A percentile compares a stretch with the other conserved stretches of the same genome.
phyloP scores from a whole-genome alignment of 2,329 filamentous ascomycete genomes.

The Talaromyces islandicus region DNA sequence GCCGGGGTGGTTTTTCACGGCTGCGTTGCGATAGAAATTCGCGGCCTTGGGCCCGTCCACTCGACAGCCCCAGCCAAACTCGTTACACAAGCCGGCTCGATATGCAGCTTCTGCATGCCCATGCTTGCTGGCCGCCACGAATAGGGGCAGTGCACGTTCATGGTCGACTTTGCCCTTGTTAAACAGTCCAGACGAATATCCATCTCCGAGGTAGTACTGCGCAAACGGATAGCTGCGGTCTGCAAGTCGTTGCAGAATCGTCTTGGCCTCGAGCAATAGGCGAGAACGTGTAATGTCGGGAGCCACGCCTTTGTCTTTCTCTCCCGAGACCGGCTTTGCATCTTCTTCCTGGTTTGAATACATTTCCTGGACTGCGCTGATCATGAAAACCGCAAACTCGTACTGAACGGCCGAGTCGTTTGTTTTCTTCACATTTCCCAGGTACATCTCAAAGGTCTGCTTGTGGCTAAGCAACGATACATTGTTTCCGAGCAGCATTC shows the following conservation, averaged over 20 bases:
- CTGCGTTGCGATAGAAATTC: conserved; percentile 84
- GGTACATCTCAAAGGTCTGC: conserved; percentile 96
- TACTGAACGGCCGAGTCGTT: conserved; percentile 87
- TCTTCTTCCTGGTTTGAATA: conserved; percentile 39
- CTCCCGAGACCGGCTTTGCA: conserved; percentile 15
- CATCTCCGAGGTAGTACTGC: conserved; percentile 94
- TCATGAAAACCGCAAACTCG: conserved; percentile 91
- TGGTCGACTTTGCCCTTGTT: conserved; percentile 91
- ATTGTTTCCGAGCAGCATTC: conserved; percentile 75
- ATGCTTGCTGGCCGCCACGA: conserved; percentile 90
- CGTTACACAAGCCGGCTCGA: conserved; percentile 88
- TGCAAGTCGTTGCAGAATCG: conserved; percentile 78
- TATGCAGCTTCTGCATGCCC: conserved; percentile 96
- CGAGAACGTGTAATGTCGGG: conserved; percentile 52
- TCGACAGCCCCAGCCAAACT: conserved; percentile 94
- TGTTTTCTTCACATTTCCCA: conserved; percentile 94
- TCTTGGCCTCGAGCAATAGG: conserved; percentile 77
- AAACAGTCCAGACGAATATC: conserved; percentile 89
- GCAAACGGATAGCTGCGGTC: conserved; percentile 92
- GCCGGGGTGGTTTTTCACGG: conserved; percentile 89
- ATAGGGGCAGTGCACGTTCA: conserved; percentile 85
- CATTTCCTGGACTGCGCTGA: conserved; percentile 79
- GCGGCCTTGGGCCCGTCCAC: conserved; percentile 87
- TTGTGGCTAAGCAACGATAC: conserved; percentile 85
- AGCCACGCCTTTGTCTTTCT: conserved; percentile 14